phyloP scores from a whole-genome alignment of 345 rosid genomes.

The Lepidium sativum region DNA sequence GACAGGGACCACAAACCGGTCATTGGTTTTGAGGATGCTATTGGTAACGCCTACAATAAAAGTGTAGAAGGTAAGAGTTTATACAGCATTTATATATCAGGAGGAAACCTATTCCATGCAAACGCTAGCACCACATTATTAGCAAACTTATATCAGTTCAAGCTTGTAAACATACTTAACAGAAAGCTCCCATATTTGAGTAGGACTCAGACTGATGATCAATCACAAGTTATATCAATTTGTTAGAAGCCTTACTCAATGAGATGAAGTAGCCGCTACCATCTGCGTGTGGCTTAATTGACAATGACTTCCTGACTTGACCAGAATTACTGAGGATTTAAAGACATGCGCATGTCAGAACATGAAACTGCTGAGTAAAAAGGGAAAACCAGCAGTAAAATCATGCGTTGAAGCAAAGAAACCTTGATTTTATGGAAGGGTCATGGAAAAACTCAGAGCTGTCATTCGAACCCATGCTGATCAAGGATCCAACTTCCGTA shows the following conservation, averaged over 20 bases:
- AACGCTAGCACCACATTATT: neutral
- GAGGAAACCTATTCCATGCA: neutral
- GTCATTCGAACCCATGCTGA: conserved; percentile 60
- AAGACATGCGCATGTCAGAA: neutral
- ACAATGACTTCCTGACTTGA: conserved; percentile 84
- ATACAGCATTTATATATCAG: neutral
- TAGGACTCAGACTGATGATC: neutral
- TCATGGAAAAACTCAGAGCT: conserved; percentile 90
- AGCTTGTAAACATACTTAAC: neutral
- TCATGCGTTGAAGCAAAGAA: neutral
- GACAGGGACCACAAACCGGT: conserved; percentile 57
- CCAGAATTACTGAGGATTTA: conserved; percentile 69
- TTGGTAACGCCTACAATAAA: conserved; percentile 58
- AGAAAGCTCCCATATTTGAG: neutral
- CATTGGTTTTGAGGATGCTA: conserved; percentile 53
- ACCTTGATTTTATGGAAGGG: conserved; percentile 83
- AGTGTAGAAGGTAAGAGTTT: neutral
- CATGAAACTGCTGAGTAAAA: neutral
- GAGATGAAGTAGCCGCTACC: conserved; percentile 65
- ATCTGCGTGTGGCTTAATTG: conserved; percentile 54
- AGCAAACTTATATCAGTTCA: neutral
- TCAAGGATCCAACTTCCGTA: conserved; percentile 81
- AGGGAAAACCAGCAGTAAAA: neutral
- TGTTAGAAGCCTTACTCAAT: conserved; percentile 49
- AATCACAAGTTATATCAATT: neutral